Evolutionary conservation across 2,329 filamentous ascomycete genomes (phyloP).

Genomic region (Penicillium glabrum): DNA sequence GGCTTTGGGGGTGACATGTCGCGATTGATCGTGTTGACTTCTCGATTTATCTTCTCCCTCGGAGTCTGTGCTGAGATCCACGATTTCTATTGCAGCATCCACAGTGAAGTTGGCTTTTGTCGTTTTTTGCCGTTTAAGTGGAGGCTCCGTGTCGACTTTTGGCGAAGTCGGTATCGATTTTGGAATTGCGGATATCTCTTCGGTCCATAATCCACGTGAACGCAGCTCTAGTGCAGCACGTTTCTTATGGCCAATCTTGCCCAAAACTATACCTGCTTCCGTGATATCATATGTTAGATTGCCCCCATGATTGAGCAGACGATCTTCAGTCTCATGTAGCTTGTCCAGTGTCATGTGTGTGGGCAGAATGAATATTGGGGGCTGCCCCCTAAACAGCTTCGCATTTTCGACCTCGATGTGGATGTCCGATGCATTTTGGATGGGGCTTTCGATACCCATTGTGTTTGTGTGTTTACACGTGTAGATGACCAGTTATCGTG

Average conservation of each 20-base stretch:
- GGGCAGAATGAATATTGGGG: conserved; percentile 71
- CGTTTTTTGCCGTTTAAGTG: conserved; percentile 29
- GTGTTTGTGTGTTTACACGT: background rate
- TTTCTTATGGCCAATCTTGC: conserved; percentile 67
- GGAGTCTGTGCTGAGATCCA: conserved; percentile 33
- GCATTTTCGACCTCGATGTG: background rate
- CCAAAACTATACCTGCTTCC: conserved; percentile 73
- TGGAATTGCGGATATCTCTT: conserved; percentile 28
- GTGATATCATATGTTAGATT: conserved; percentile 68
- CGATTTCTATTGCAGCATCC: conserved; percentile 10
- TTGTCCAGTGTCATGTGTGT: conserved; percentile 66
- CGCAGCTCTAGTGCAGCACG: conserved; percentile 78
- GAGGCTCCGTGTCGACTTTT: conserved; percentile 7
- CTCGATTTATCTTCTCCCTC: conserved; percentile 26
- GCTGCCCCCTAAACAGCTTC: conserved; percentile 41
- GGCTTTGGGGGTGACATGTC: conserved; percentile 8
- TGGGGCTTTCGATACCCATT: background rate
- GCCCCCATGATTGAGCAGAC: conserved; percentile 55
- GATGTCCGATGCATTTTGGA: background rate
- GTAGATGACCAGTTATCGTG: background rate
- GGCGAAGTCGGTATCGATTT: background rate
- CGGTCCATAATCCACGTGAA: conserved; percentile 58
- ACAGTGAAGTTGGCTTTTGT: background rate
- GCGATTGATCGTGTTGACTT: conserved; percentile 10
- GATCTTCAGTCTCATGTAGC: conserved; percentile 63